A percentile compares a stretch with the other conserved stretches of the same genome.
These are phyloP conservation scores for Euphorbia tirucalli DNA, from an alignment of 345 rosid genomes.

Conservation along the genomic window DNA sequence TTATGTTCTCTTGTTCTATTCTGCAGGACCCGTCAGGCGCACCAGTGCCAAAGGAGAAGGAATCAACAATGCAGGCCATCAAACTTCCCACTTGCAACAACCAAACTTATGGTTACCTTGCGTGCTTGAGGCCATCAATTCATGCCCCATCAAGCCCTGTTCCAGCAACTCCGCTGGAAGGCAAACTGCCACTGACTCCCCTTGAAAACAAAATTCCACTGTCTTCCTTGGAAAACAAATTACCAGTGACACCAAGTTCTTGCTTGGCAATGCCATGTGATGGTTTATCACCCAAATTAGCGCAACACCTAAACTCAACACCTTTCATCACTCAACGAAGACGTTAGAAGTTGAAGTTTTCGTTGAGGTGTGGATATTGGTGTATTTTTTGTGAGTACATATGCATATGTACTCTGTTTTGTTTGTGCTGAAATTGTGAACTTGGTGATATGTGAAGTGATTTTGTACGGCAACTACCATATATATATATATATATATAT, in stretches of 20 bases:
- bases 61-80: slow-evolving; percentile 40
- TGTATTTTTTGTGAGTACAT: slow-evolving; percentile 18
- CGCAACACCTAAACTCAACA: slow-evolving; percentile 52
- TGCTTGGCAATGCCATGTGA: slow-evolving; percentile 35
- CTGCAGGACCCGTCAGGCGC: slow-evolving; percentile 60
- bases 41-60: slow-evolving; percentile 53
- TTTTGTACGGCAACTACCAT: no score
- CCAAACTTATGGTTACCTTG: slow-evolving; percentile 41
- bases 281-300: slow-evolving; percentile 39
- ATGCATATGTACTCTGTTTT: slow-evolving; percentile 13
- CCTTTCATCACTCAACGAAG: slow-evolving; percentile 53
- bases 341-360: slow-evolving; percentile 20
- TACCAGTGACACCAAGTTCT: slow-evolving; percentile 37
- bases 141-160: slow-evolving; percentile 40
- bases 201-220: slow-evolving; percentile 31
- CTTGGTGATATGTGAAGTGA: no score
- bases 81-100: slow-evolving; percentile 51
- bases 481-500: no score
- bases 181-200: slow-evolving; percentile 43
- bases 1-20: slow-evolving; percentile 4
- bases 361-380: not conserved
- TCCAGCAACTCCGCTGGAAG: slow-evolving; percentile 58
- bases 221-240: slow-evolving; percentile 58
- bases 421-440: slow-evolving; percentile 1
- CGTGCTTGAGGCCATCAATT: slow-evolving; percentile 44